Evolutionary conservation across 306 rosid genomes (phyloP).

Genomic region (Quercus glauca): DNA sequence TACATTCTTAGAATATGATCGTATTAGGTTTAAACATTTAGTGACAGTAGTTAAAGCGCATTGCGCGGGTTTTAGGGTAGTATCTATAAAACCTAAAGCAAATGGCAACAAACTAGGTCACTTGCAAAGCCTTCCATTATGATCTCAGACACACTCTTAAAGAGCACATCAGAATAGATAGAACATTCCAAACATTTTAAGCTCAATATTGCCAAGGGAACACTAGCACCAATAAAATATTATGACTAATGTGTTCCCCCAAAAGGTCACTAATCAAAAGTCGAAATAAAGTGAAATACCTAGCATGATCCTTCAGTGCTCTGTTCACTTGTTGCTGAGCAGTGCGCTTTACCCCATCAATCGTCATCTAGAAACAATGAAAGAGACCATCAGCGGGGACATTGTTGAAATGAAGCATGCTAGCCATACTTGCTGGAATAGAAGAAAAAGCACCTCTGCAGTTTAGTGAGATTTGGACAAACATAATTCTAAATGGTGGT

Average conservation of each 20-base stretch:
- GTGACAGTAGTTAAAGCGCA: too few relatives aligned
- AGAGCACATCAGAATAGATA: not conserved
- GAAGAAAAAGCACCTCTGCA: slow-evolving; percentile 14
- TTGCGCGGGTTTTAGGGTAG: too few relatives aligned
- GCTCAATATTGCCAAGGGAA: not conserved
- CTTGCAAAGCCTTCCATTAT: not conserved
- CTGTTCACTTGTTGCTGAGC: slow-evolving; percentile 94
- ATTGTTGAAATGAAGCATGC: slow-evolving; percentile 1
- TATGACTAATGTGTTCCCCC: not conserved
- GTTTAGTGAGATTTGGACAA: slow-evolving; percentile 6
- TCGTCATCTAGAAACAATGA: slow-evolving; percentile 64
- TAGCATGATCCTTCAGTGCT: slow-evolving; percentile 83
- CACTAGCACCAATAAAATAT: not conserved
- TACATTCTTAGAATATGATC: too few relatives aligned
- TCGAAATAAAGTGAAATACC: slow-evolving; percentile 41
- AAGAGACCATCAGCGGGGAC: slow-evolving; percentile 19
- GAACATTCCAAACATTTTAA: not conserved
- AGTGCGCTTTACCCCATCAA: slow-evolving; percentile 91
- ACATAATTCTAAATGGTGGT: not conserved
- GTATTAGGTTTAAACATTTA: too few relatives aligned
- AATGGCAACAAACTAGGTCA: not conserved
- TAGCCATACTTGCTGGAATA: slow-evolving; percentile 7
- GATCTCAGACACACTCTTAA: not conserved
- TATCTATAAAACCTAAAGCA: not conserved
- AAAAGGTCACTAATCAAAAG: not conserved